Evolutionary conservation across 805 yeast genomes (phyloP).

Genomic region (Pichia deserticola): DNA sequence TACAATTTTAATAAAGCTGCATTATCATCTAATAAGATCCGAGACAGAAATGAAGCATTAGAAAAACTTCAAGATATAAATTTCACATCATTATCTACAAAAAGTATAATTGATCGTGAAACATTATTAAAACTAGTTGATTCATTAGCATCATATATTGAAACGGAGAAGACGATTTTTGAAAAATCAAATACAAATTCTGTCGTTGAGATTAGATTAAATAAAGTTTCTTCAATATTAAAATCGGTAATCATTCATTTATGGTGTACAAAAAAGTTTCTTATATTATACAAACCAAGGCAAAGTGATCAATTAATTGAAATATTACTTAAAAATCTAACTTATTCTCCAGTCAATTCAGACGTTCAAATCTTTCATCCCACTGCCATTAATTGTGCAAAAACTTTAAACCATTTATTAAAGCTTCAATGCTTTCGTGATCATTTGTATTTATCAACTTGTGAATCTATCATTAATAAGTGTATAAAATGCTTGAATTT

Average conservation of each 20-base stretch:
- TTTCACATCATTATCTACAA: constrained; percentile 17
- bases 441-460: constrained; percentile 17
- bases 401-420: constrained; percentile 22
- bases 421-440: constrained; percentile 20
- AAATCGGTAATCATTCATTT: constrained; percentile 13
- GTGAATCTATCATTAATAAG: constrained; percentile 11
- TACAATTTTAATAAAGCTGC: constrained; percentile 10
- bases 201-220: constrained; percentile 19
- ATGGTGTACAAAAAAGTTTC: constrained; percentile 9
- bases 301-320: constrained; percentile 21
- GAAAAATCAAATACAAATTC: constrained; percentile 16
- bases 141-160: constrained; percentile 15
- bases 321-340: constrained; percentile 14
- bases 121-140: constrained; percentile 12
- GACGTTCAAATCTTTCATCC: constrained; percentile 20
- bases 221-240: constrained; percentile 18
- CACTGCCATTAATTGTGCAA: constrained; percentile 24
- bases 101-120: constrained; percentile 13
- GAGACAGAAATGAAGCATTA: constrained; percentile 49
- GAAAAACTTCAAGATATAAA: constrained; percentile 29
- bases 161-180: constrained; percentile 17
- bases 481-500: constrained; percentile 13
- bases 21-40: constrained; percentile 43
- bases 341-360: constrained; percentile 6
- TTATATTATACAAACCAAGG: constrained; percentile 19